Conservation (phyloP, 345 rosid genomes). For the Heritiera littoralis region DNA sequence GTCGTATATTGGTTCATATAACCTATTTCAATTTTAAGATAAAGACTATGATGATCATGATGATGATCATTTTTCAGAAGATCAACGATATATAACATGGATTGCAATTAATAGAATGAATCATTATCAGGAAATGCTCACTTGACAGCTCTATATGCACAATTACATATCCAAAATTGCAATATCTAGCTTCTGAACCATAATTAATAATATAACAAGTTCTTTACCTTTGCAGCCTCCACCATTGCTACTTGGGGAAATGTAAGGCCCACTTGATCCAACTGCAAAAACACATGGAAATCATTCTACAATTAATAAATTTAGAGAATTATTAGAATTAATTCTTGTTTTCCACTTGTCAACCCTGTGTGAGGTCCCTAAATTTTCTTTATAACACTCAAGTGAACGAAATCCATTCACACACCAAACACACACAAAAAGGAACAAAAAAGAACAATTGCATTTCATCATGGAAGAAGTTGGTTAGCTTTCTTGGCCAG, state of each 20-base stretch:
- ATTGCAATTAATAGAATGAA: not conserved
- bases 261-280: constrained; percentile 62
- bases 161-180: not conserved
- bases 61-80: no score
- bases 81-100: no score
- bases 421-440: not conserved
- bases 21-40: no score
- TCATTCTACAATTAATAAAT: constrained; percentile 10
- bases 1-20: no score
- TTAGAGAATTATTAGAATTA: not conserved
- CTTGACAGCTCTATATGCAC: not conserved
- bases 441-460: not conserved
- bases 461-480: not conserved
- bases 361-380: not conserved
- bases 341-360: not conserved
- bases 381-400: not conserved
- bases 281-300: constrained; percentile 47
- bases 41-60: no score
- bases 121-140: not conserved
- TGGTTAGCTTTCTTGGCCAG: constrained; percentile 17
- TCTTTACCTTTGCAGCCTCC: constrained; percentile 54
- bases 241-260: constrained; percentile 50
- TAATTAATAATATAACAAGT: not conserved
- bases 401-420: not conserved
- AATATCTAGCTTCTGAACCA: not conserved